Percentiles rank a stretch among this genome's conserved stretches.
Evolutionary conservation across 495 filamentous ascomycete genomes (phyloP).

Genomic region (Cercophora sp.): DNA sequence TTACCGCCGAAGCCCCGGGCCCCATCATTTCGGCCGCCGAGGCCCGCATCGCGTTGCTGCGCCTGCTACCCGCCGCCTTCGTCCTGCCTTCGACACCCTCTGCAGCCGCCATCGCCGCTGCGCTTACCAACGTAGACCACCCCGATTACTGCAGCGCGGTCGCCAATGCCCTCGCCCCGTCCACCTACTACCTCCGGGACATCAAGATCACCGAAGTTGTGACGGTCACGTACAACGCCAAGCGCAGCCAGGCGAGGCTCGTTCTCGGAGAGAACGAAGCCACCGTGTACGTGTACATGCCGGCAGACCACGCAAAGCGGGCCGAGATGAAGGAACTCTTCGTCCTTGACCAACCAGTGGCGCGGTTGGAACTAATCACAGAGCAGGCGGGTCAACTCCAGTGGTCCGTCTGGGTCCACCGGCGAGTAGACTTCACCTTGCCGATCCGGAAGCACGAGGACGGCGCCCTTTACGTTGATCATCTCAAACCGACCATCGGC

Average conservation of each 20-base stretch:
- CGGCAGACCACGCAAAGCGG: conserved; percentile 7
- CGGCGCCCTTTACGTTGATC: neutral
- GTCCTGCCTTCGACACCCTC: too few species aligned
- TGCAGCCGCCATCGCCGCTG: too few species aligned
- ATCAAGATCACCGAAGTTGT: conserved; percentile 32
- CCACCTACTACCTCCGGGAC: conserved; percentile 32
- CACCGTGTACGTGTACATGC: conserved; percentile 33
- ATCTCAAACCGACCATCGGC: neutral
- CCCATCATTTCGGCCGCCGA: neutral
- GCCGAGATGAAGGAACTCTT: neutral
- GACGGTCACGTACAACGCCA: conserved; percentile 28
- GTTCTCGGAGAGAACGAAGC: conserved; percentile 21
- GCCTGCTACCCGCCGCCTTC: conserved; percentile 3
- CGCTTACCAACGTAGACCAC: too few species aligned
- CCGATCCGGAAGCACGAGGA: neutral
- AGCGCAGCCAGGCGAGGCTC: conserved; percentile 29
- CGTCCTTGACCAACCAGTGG: conserved; percentile 28
- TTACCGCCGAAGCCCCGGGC: neutral
- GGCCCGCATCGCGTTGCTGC: conserved; percentile 5
- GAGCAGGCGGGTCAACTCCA: neutral
- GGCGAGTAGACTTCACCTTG: neutral
- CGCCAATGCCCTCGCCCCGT: too few species aligned
- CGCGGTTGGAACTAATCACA: neutral
- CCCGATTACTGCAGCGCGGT: too few species aligned
- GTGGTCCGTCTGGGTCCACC: conserved; percentile 4